Conservation (phyloP, 352 stramenopile genomes). For the Phytophthora pistaciae region DNA sequence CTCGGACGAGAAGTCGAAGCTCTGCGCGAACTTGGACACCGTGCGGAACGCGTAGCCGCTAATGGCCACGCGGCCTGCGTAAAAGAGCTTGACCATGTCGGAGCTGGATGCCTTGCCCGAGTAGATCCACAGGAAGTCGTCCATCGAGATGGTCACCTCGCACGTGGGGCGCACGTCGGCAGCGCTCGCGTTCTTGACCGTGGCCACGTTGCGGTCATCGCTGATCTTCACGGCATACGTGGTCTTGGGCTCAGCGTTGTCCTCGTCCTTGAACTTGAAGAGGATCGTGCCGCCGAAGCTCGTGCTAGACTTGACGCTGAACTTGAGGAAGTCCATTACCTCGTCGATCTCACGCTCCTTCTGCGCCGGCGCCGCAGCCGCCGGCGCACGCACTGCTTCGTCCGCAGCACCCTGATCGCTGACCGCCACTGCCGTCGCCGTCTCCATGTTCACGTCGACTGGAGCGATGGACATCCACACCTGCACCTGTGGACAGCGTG, state of each 20-base stretch:
- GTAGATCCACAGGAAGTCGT: constrained; percentile 90
- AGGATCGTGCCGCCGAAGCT: constrained; percentile 84
- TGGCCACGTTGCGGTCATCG: constrained; percentile 55
- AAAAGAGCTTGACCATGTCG: constrained; percentile 85
- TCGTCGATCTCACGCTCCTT: constrained; percentile 86
- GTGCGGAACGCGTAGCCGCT: constrained; percentile 86
- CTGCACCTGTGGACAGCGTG: constrained; percentile 13
- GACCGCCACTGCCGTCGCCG: constrained; percentile 8
- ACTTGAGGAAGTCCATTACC: constrained; percentile 89
- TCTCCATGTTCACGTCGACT: neutral
- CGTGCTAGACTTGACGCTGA: constrained; percentile 79
- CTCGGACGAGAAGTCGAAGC: constrained; percentile 88
- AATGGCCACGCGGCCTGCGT: constrained; percentile 78
- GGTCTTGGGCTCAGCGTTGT: constrained; percentile 44
- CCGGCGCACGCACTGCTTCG: neutral
- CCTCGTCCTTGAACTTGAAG: constrained; percentile 81
- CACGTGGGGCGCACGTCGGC: constrained; percentile 61
- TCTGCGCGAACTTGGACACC: constrained; percentile 83
- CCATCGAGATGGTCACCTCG: constrained; percentile 87
- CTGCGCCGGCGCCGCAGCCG: constrained; percentile 9
- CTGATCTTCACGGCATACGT: constrained; percentile 79
- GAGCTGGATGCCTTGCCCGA: constrained; percentile 84
- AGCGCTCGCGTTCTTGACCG: constrained; percentile 61
- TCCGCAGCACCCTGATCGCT: constrained; percentile 26
- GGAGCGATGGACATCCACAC: neutral